Evolutionary conservation across 176 grass and related monocot genomes (phyloP), one percentile per base, ranked within the genome.

Genomic region (Echinochloa phyllopogon): DNA sequence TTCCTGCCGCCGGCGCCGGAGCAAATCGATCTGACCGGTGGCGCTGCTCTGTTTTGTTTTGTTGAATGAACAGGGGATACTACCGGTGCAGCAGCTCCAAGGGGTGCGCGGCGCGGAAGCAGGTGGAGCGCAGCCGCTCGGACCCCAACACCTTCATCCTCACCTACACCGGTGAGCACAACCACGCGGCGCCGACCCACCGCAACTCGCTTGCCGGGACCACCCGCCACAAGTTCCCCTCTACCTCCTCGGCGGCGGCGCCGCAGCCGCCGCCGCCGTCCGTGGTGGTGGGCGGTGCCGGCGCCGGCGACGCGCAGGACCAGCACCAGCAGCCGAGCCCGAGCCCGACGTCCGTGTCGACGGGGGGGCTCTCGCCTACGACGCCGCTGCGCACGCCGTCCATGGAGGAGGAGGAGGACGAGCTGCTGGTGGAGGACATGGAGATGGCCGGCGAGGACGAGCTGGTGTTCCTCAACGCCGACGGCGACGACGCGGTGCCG

Each of bases 141-240:
- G 90, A 97, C 47, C 90, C 94, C 18, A 87, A 56, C 65, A 94
- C 83, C 77, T 86, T 97, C 61, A 84, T 97, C 80, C 91, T 94
- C 86, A 97, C 94, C 79, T 97, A 91, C 90, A 97, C 90, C 18
- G 90, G 89, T 50, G 94, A 97, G 74, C 94, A 97, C 88, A 94
- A 89, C 86, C 94, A 97, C 87, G 88, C 83, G 2, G 80, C 91
- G 58, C 94, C 94, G 4, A 94, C 88, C 0, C 94, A 97, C 86
- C 92, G 94, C 66, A 97, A 97, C 53, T 92, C 92, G 74, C 94
- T 97, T 27, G 92, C 92, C 33, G 92, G 94, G 24, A 97, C 89
- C 72, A 94, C 90, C 20, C 85, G 92, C 29, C 80, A 90, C 64
- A 97, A 92, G 72, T 79, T 89, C 55, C 67, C 87, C 0, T n/a